phyloP scores from a whole-genome alignment of 2,329 filamentous ascomycete species.

The Hymenoscyphus occultus region DNA sequence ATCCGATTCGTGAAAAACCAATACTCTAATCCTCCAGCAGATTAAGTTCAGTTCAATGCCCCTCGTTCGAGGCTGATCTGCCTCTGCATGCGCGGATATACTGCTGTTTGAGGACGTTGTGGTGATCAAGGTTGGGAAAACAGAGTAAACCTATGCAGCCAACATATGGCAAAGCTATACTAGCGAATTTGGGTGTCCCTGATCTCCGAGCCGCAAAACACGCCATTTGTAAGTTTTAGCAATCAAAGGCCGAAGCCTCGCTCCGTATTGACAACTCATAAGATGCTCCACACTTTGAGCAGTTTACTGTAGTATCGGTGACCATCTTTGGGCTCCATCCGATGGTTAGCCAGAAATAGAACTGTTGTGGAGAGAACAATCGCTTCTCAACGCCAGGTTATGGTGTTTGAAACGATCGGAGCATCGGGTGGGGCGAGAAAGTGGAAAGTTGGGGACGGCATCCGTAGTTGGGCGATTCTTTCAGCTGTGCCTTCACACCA shows the following conservation, averaged over 20 bases:
- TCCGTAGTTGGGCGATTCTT: neutral
- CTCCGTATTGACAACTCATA: neutral
- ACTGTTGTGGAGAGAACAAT: neutral
- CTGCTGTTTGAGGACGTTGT: neutral
- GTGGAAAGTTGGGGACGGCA: neutral
- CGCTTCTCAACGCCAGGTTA: neutral
- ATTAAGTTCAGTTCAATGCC: neutral
- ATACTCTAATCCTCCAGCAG: neutral
- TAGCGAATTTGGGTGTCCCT: neutral
- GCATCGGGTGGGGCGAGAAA: neutral
- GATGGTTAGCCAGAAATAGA: neutral
- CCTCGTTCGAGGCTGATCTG: neutral
- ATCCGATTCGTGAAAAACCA: neutral
- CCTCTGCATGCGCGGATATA: neutral
- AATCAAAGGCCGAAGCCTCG: neutral
- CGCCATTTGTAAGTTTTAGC: constrained; percentile 1
- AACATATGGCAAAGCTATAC: neutral
- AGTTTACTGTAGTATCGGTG: neutral
- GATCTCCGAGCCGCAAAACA: constrained; percentile 2
- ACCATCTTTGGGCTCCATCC: neutral
- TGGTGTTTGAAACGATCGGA: neutral
- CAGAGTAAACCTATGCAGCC: neutral
- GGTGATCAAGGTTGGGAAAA: constrained; percentile 1
- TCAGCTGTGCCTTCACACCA: constrained; percentile 2
- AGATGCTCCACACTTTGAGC: neutral